Evolutionary conservation across 2,329 filamentous ascomycete species (phyloP), one percentile per base, ranked within the genome.

Genomic region (Aspergillus ibericus): DNA sequence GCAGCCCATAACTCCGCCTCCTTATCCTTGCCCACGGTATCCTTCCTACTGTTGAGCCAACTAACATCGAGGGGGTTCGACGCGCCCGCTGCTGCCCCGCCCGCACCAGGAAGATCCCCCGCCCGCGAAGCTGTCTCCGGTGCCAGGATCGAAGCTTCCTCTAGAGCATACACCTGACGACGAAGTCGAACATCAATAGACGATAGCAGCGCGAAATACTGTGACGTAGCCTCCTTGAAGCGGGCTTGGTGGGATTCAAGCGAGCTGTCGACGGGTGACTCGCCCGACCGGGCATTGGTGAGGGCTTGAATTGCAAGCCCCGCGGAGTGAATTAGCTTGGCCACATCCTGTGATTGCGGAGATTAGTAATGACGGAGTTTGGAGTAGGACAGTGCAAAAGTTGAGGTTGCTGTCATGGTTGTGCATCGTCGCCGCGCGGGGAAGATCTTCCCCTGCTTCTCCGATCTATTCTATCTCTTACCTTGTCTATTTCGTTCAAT

Each of bases 21-120:
- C 82, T 93, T 95, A 63, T 91, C 89, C 68, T 88, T 85, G 57
- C 91, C 91, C 20, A 96, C 90, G 62, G 88, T 88, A 63, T 90
- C 89, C 61, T 90, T 91, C 58, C 91, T 84, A 68, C 91, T 93
- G 72, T 97, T 98, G 67, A 98, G 77, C 85, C 90, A 93, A 32
- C 93, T 93, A 13, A 96, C 88, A 71, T 97, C 93, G 54, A 97
- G 80, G 78, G 38, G 86, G 81, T 71, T 85, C 77, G 63, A 85
- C 65, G 62, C 66, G 13, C 62, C 61, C 38, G 66, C 68, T 1
- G 63, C 71, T 56, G 68, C 71, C 53, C 64, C 72, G 59, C 60
- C 69, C 34, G 59, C 67, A 46, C 65, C 66, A 10, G 67, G 62
- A 16, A 68, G 60, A 47, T 78, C 72, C 4, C 68, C 68, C 13